These are phyloP conservation scores for sorghum (Sorghum bicolor) DNA, from an alignment of 176 grass and related monocot genomes.

Conservation along the genomic window DNA sequence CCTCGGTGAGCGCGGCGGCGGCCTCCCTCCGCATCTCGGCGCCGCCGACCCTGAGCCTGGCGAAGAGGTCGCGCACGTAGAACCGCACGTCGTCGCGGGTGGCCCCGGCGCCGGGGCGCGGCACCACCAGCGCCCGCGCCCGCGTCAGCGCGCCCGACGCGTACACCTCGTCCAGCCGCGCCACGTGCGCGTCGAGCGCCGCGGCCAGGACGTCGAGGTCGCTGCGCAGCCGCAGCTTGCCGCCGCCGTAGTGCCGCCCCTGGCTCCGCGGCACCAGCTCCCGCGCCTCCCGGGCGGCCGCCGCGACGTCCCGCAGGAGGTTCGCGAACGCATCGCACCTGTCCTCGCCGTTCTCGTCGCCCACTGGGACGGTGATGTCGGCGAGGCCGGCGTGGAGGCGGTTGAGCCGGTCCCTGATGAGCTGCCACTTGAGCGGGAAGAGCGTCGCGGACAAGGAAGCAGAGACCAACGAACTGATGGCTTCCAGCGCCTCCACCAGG, in stretches of 20 bases:
- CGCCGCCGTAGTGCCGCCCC: slow-evolving; percentile 58
- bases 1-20: slow-evolving; percentile 46
- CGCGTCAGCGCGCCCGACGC: slow-evolving; percentile 51
- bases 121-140: slow-evolving; percentile 54
- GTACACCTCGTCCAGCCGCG: slow-evolving; percentile 50
- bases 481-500: slow-evolving; percentile 25
- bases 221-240: slow-evolving; percentile 83
- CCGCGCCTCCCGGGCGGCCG: slow-evolving; percentile 12
- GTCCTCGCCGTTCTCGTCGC: neutral
- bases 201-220: slow-evolving; percentile 62
- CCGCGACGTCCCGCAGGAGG: slow-evolving; percentile 40
- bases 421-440: slow-evolving; percentile 85
- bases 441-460: slow-evolving; percentile 49
- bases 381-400: slow-evolving; percentile 56
- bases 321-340: slow-evolving; percentile 20
- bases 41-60: slow-evolving; percentile 52
- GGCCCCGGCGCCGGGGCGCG: slow-evolving; percentile 49
- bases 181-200: slow-evolving; percentile 49
- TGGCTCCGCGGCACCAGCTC: slow-evolving; percentile 54
- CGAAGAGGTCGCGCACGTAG: slow-evolving; percentile 80
- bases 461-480: slow-evolving; percentile 34
- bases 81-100: slow-evolving; percentile 73
- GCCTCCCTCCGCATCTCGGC: slow-evolving; percentile 55
- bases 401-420: slow-evolving; percentile 57
- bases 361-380: slow-evolving; percentile 24